phyloP scores from a whole-genome alignment of 176 grass and related monocot genomes.

The Metroxylon sagu region DNA sequence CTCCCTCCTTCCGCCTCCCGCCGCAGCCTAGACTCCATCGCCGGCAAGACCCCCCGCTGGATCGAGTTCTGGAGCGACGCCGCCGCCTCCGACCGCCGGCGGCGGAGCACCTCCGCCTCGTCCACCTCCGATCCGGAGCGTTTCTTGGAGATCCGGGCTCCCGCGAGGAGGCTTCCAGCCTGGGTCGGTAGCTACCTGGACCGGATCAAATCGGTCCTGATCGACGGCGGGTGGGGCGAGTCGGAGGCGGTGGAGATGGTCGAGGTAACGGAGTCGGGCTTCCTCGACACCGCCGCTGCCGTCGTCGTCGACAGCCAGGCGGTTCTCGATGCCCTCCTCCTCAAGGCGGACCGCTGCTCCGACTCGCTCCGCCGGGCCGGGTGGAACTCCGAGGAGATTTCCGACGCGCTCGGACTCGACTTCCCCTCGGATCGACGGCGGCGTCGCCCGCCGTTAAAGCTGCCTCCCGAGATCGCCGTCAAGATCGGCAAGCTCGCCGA shows the following conservation, averaged over 20 bases:
- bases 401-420: slow-evolving; percentile 37
- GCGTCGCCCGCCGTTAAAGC: slow-evolving; percentile 27
- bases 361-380: slow-evolving; percentile 41
- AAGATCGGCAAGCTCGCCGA: slow-evolving; percentile 44
- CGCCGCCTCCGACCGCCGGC: slow-evolving; percentile 28
- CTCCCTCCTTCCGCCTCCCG: slow-evolving; percentile 25
- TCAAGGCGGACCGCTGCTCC: slow-evolving; percentile 48
- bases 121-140: not conserved
- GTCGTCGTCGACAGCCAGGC: slow-evolving; percentile 13
- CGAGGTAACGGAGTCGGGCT: not conserved
- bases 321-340: slow-evolving; percentile 11
- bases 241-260: slow-evolving; percentile 59
- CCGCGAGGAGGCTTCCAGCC: not conserved
- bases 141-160: slow-evolving; percentile 27
- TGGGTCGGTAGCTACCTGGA: slow-evolving; percentile 47
- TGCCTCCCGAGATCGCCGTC: slow-evolving; percentile 56
- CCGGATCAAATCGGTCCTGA: slow-evolving; percentile 30
- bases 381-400: slow-evolving; percentile 66
- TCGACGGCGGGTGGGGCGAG: slow-evolving; percentile 42
- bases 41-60: slow-evolving; percentile 61
- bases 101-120: not conserved
- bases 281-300: not conserved
- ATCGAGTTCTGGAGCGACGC: slow-evolving; percentile 77
- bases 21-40: slow-evolving; percentile 55
- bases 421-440: slow-evolving; percentile 13